Evolutionary conservation across 2,329 filamentous ascomycete species (phyloP).

Genomic region (Verticillium dahliae): DNA sequence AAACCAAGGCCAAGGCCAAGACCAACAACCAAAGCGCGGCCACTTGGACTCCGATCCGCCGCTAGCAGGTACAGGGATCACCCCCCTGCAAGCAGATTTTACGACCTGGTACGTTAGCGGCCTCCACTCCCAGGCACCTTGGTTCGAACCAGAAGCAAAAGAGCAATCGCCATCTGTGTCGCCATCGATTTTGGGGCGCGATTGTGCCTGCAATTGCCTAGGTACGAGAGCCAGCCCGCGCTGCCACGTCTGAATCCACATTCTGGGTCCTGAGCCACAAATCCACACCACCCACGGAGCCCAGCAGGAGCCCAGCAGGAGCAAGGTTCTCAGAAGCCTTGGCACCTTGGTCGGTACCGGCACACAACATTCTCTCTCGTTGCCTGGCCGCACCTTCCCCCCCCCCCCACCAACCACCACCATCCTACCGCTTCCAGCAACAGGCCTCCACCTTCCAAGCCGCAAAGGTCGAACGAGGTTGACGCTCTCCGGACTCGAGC

Average conservation of each 20-base stretch:
- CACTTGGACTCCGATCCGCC: neutral
- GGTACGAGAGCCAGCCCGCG: neutral
- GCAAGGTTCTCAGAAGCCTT: neutral
- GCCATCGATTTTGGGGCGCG: neutral
- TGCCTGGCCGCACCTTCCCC: neutral
- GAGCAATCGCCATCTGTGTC: neutral
- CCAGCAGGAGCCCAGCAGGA: neutral
- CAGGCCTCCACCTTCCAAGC: neutral
- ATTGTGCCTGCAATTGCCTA: neutral
- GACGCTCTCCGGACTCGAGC: neutral
- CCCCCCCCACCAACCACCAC: neutral
- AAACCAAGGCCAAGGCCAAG: too few relatives aligned
- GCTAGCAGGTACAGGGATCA: neutral
- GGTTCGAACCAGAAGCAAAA: neutral
- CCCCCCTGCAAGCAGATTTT: neutral
- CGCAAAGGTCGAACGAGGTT: neutral
- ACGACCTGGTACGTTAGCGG: neutral
- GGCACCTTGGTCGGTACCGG: neutral
- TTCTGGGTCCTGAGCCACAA: neutral
- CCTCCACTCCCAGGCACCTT: neutral
- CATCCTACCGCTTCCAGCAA: neutral
- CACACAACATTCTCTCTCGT: neutral
- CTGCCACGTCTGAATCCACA: neutral
- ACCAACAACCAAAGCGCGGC: neutral
- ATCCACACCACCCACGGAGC: neutral